Percentiles rank a stretch among this genome's conserved stretches.
Conservation (phyloP, 2,329 filamentous ascomycete genomes). For the Fusarium sp. region DNA sequence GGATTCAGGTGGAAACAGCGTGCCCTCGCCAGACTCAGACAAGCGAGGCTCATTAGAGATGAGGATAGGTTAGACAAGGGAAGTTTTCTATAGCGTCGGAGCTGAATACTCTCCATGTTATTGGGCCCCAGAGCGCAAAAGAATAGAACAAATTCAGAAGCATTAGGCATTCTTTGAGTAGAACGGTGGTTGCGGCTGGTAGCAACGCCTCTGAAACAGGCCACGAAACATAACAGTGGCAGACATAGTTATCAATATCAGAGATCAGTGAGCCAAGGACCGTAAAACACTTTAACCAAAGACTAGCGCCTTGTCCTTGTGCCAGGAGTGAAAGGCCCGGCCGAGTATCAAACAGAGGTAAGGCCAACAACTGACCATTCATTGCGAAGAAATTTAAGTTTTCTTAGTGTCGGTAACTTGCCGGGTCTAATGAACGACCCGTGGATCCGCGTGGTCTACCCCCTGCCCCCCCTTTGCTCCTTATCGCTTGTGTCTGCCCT, state of each 20-base stretch:
- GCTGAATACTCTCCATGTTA: not conserved
- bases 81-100: not conserved
- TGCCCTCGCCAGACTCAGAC: not conserved
- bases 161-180: not conserved
- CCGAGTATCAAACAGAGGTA: not conserved
- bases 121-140: too few species aligned
- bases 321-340: not conserved
- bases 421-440: not conserved
- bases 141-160: not conserved
- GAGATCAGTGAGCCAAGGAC: too few species aligned
- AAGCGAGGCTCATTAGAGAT: not conserved
- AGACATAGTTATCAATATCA: too few species aligned
- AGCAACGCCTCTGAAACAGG: not conserved
- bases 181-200: not conserved
- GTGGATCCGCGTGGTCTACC: not conserved
- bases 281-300: not conserved
- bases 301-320: not conserved
- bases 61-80: not conserved
- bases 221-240: not conserved
- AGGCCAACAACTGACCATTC: not conserved
- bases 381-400: not conserved
- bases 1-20: not conserved
- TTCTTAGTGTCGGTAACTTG: not conserved
- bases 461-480: not conserved
- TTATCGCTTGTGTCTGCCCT: not conserved